Evolutionary conservation across 768 basidiomycete species (phyloP).

Genomic region (Gloeopeniophorella convolvens): DNA sequence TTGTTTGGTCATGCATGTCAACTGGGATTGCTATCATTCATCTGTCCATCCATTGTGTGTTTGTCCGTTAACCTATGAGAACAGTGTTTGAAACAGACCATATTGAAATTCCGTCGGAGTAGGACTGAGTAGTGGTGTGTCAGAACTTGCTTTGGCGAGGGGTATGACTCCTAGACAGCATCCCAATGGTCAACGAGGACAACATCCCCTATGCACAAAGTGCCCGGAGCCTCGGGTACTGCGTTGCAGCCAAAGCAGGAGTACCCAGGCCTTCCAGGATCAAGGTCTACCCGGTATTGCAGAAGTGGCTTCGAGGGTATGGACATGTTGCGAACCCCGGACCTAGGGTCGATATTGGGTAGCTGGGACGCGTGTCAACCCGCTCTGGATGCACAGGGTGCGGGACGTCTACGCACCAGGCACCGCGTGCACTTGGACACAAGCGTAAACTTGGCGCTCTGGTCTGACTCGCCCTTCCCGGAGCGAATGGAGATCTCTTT

Average conservation of each 20-base stretch:
- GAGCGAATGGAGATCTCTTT: conserved; percentile 52
- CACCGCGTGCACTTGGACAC: conserved; percentile 70
- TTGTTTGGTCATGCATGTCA: background rate
- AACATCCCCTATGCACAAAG: conserved; percentile 54
- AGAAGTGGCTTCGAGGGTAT: conserved; percentile 72
- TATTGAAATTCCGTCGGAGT: too few species aligned
- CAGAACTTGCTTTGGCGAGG: too few species aligned
- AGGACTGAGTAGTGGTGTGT: too few species aligned
- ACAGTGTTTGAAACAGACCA: too few species aligned
- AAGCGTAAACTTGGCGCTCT: conserved; percentile 37
- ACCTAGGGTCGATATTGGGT: conserved; percentile 63
- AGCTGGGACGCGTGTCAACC: conserved; percentile 37
- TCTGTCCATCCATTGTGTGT: too few species aligned
- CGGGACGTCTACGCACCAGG: conserved; percentile 43
- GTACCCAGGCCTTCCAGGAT: conserved; percentile 40
- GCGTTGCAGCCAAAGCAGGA: conserved; percentile 68
- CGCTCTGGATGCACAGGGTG: conserved; percentile 4
- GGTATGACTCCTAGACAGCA: background rate
- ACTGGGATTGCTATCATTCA: too few species aligned
- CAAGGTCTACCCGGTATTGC: conserved; percentile 62
- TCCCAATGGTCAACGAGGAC: conserved; percentile 32
- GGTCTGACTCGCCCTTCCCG: conserved; percentile 32
- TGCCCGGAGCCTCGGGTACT: conserved; percentile 43
- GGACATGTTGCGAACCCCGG: conserved; percentile 59
- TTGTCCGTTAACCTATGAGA: too few species aligned